Conservation (phyloP, 1,284 basidiomycete genomes). For the Coniferiporia weirii region DNA sequence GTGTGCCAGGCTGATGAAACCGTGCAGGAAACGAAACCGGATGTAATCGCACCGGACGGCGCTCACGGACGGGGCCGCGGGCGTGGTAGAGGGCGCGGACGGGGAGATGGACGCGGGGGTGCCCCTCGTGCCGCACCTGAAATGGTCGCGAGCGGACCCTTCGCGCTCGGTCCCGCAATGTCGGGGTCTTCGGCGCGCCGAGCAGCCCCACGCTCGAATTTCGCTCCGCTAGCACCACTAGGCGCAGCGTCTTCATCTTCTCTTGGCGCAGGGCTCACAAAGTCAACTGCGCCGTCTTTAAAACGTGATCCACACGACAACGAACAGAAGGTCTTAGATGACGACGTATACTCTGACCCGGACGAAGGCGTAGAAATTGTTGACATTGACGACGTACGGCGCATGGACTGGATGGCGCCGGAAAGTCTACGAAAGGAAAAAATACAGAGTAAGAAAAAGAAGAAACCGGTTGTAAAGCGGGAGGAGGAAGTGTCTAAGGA, state of each 20-base stretch:
- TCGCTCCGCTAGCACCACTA: constrained; percentile 39
- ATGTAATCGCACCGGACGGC: constrained; percentile 29
- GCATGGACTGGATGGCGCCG: constrained; percentile 87
- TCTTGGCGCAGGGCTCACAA: constrained; percentile 44
- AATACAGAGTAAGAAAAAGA: constrained; percentile 34
- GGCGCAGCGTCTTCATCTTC: constrained; percentile 33
- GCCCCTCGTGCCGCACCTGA: constrained; percentile 47
- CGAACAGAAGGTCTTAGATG: constrained; percentile 33
- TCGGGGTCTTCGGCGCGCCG: constrained; percentile 50
- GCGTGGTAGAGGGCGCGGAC: constrained; percentile 47
- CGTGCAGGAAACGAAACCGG: constrained; percentile 48
- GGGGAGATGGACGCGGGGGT: constrained; percentile 39
- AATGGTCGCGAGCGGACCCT: constrained; percentile 81
- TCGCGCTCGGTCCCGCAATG: constrained; percentile 75
- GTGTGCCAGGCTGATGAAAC: background rate
- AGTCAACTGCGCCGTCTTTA: constrained; percentile 37
- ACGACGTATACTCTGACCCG: constrained; percentile 79
- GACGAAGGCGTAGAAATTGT: constrained; percentile 85
- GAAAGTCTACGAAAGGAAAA: constrained; percentile 65
- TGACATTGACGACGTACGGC: constrained; percentile 78
- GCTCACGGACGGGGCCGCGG: constrained; percentile 36
- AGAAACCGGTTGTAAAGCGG: constrained; percentile 22
- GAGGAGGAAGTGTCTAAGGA: constrained; percentile 32
- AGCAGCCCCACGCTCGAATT: constrained; percentile 48
- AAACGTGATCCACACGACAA: constrained; percentile 33